Conservation (phyloP, 208 protist species). For the Leishmania mexicana region DNA sequence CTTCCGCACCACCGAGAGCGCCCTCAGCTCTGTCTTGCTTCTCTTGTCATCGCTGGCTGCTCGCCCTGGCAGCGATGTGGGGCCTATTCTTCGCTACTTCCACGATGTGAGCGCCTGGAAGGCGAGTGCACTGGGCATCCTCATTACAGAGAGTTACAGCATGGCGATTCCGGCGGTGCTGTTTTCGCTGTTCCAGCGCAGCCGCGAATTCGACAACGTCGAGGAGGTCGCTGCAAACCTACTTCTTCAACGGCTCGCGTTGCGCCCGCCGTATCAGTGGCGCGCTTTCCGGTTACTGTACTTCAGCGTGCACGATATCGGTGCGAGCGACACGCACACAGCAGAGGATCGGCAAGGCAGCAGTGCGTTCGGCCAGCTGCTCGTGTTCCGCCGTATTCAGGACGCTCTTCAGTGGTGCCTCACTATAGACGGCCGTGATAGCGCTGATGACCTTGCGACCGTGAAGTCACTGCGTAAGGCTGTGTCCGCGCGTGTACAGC, state of each 20-base stretch:
- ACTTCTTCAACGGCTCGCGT: slow-evolving; percentile 46
- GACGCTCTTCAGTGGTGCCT: slow-evolving; percentile 40
- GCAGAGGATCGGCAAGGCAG: slow-evolving; percentile 21
- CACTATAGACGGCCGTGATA: slow-evolving; percentile 13
- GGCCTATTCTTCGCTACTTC: slow-evolving; percentile 52
- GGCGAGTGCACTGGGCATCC: slow-evolving; percentile 49
- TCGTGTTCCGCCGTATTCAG: slow-evolving; percentile 46
- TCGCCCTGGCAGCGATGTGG: slow-evolving; percentile 42
- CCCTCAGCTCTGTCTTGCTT: slow-evolving; percentile 32
- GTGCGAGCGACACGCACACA: neutral
- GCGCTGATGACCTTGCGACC: slow-evolving; percentile 6
- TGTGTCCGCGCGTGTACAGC: slow-evolving; percentile 5
- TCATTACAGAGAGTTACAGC: slow-evolving; percentile 58
- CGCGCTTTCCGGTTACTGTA: slow-evolving; percentile 42
- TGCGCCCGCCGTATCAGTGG: slow-evolving; percentile 55
- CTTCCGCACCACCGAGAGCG: slow-evolving; percentile 36
- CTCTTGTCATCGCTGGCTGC: slow-evolving; percentile 38
- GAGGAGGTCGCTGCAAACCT: slow-evolving; percentile 44
- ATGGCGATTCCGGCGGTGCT: slow-evolving; percentile 38
- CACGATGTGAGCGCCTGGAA: slow-evolving; percentile 43
- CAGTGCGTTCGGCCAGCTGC: slow-evolving; percentile 43
- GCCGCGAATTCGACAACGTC: slow-evolving; percentile 54
- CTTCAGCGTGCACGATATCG: slow-evolving; percentile 21
- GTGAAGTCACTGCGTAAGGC: slow-evolving; percentile 15
- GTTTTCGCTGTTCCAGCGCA: slow-evolving; percentile 37